Percentiles rank a stretch among this genome's conserved stretches.
Evolutionary conservation across 768 basidiomycete genomes (phyloP).

Genomic region (Rossbeevera mucosa): DNA sequence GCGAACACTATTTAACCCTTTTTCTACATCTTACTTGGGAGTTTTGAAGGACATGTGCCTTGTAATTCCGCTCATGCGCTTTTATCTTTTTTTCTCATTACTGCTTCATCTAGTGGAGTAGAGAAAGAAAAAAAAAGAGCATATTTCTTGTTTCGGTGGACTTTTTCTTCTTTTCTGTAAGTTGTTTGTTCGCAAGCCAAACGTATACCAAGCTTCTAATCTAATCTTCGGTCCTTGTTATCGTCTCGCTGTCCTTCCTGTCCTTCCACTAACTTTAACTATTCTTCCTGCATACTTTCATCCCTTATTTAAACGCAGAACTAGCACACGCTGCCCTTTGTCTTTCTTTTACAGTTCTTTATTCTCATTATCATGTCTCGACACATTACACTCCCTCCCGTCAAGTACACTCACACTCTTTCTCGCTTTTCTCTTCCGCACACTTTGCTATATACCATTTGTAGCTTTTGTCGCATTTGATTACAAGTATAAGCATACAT

Average conservation of each 20-base stretch:
- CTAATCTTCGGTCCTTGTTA: constrained; percentile 2
- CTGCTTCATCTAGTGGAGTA: constrained; percentile 12
- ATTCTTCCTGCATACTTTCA: background rate
- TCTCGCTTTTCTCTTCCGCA: background rate
- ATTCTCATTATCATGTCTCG: background rate
- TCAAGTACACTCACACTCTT: background rate
- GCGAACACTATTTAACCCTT: background rate
- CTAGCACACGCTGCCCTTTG: constrained; percentile 12
- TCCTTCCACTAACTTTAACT: background rate
- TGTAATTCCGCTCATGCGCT: constrained; percentile 3
- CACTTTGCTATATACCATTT: constrained; percentile 1
- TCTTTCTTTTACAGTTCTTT: background rate
- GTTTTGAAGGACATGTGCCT: constrained; percentile 6
- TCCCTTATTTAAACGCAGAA: constrained; percentile 1
- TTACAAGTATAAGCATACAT: constrained; percentile 8
- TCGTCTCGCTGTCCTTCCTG: background rate
- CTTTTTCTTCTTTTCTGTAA: background rate
- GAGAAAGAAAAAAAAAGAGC: background rate
- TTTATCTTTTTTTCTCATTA: background rate
- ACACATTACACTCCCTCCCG: constrained; percentile 8
- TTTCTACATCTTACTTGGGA: background rate
- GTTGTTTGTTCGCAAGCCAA: constrained; percentile 12
- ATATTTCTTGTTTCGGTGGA: constrained; percentile 4
- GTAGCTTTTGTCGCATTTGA: constrained; percentile 12
- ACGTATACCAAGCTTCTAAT: constrained; percentile 19